Percentiles rank a stretch among this genome's conserved stretches.
Conservation (phyloP, 2,329 filamentous ascomycete genomes). For the Alternaria hordeiaustralica region DNA sequence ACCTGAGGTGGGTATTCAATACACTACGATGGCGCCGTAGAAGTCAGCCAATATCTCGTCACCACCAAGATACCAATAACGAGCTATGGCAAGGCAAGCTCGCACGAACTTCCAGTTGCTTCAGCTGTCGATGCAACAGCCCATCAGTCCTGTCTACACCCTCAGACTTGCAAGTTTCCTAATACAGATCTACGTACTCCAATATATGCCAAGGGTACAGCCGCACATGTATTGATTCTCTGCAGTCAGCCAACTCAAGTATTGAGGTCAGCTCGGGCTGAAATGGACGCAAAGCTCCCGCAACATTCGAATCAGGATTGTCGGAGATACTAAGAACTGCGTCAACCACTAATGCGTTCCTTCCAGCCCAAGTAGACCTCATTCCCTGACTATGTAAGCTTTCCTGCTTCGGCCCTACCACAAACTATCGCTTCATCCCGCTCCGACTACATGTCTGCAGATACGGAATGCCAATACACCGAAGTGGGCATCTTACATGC, state of each 20-base stretch:
- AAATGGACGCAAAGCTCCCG: no score
- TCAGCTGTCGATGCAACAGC: background rate
- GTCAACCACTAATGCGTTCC: background rate
- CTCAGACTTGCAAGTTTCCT: background rate
- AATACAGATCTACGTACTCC: background rate
- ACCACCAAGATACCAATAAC: background rate
- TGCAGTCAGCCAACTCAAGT: background rate
- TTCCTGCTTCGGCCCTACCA: background rate
- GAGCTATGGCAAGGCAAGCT: background rate
- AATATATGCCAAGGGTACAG: background rate
- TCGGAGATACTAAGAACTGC: background rate
- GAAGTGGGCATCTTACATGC: background rate
- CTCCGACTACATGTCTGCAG: background rate
- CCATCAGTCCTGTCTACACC: background rate
- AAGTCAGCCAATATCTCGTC: background rate
- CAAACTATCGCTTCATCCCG: background rate
- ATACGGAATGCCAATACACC: background rate
- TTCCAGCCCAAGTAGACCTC: no score
- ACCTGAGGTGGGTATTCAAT: background rate
- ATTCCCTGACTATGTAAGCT: background rate
- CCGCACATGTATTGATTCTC: background rate
- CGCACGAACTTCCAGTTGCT: constrained; percentile 1
- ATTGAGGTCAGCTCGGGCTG: no score
- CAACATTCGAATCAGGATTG: background rate
- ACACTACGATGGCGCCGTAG: background rate